Percentiles rank a stretch among this genome's conserved stretches.
Conservation (phyloP, 371 early-diverging fungal species). For the Mortierella sp. region DNA sequence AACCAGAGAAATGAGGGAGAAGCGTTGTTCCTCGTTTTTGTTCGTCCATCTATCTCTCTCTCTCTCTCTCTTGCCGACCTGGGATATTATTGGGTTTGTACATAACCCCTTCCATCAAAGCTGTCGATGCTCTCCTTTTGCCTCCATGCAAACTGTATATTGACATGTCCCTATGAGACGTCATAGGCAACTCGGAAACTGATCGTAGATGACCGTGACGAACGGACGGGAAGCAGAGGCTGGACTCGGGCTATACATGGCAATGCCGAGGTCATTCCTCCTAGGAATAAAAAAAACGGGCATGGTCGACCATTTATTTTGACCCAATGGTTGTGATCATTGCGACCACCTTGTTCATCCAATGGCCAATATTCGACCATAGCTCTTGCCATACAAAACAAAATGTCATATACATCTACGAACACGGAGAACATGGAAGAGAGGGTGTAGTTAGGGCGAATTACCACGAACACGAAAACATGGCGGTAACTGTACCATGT, state of each 20-base stretch:
- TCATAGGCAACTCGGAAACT: not conserved
- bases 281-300: not conserved
- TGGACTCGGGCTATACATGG: not conserved
- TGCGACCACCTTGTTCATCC: not conserved
- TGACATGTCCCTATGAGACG: too few species aligned
- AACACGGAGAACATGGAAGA: not conserved
- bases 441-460: not conserved
- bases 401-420: not conserved
- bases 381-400: not conserved
- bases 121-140: too few species aligned
- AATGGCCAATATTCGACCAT: not conserved
- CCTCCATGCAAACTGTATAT: too few species aligned
- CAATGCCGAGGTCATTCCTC: not conserved
- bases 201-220: conserved; percentile 8
- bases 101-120: too few species aligned
- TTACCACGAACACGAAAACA: not conserved
- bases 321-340: not conserved
- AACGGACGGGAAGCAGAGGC: not conserved
- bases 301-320: not conserved
- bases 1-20: not conserved
- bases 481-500: not conserved
- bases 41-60: not conserved
- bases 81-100: too few species aligned
- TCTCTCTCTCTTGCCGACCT: too few species aligned
- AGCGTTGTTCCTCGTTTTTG: not conserved